phyloP scores from a whole-genome alignment of 768 basidiomycete species.

The Termitomyces sp. region DNA sequence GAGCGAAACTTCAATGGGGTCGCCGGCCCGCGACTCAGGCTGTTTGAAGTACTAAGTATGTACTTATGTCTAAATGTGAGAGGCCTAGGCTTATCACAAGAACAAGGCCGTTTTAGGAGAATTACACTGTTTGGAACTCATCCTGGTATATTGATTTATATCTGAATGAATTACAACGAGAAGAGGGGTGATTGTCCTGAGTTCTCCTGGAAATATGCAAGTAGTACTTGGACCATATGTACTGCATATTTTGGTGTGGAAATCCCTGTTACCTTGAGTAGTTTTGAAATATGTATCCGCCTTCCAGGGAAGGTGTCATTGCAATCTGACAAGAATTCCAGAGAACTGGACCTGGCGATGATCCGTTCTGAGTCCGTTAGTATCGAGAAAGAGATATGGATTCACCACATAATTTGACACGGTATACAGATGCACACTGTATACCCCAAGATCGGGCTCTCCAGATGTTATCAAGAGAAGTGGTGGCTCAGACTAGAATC shows the following conservation, averaged over 20 bases:
- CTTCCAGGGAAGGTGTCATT: neutral
- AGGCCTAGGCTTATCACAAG: too few species aligned
- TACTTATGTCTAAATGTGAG: too few species aligned
- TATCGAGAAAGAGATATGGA: neutral
- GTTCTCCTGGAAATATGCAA: too few species aligned
- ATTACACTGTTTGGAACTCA: too few species aligned
- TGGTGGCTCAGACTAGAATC: neutral
- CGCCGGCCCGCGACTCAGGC: too few species aligned
- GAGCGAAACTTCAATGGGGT: neutral
- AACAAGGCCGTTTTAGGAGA: too few species aligned
- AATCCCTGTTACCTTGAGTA: neutral
- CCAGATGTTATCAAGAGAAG: neutral
- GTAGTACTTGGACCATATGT: neutral
- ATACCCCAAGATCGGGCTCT: neutral
- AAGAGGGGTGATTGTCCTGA: too few species aligned
- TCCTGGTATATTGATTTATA: too few species aligned
- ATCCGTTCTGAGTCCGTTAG: conserved; percentile 1
- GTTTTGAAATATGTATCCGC: neutral
- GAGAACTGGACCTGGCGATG: neutral
- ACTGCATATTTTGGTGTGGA: neutral
- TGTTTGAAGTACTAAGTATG: too few species aligned
- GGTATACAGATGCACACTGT: neutral
- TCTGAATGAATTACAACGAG: too few species aligned
- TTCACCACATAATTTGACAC: neutral
- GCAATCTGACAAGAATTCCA: neutral